phyloP scores from a whole-genome alignment of 2,329 filamentous ascomycete species.

The Cladobotryum protrusum region DNA sequence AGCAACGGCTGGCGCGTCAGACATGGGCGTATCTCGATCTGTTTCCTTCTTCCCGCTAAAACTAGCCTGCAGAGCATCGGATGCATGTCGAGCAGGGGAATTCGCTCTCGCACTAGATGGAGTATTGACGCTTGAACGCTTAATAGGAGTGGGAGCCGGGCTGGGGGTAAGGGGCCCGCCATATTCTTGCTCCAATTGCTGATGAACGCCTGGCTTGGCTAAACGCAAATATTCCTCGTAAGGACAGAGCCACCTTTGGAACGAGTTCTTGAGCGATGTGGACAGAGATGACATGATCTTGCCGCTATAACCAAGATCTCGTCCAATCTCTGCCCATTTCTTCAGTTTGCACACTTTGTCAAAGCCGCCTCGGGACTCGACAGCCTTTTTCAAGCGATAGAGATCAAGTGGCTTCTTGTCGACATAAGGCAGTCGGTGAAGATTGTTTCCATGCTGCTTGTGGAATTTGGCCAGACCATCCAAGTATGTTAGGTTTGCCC shows the following conservation, averaged over 20 bases:
- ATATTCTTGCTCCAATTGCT: conserved; percentile 87
- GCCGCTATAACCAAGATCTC: conserved; percentile 93
- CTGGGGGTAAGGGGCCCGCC: conserved; percentile 84
- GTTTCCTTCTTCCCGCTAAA: conserved; percentile 40
- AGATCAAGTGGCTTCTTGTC: conserved; percentile 96
- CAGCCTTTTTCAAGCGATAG: conserved; percentile 93
- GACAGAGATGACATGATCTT: conserved; percentile 99
- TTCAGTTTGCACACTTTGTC: conserved; percentile 95
- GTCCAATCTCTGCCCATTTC: conserved; percentile 98
- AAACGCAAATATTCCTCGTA: conserved; percentile 91
- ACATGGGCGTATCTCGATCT: conserved; percentile 44
- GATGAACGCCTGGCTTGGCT: conserved; percentile 93
- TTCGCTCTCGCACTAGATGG: conserved; percentile 54
- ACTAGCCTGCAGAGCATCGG: conserved; percentile 46
- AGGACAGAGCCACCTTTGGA: conserved; percentile 91
- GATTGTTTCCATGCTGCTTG: conserved; percentile 89
- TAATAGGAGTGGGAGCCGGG: conserved; percentile 63
- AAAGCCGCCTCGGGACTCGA: conserved; percentile 90
- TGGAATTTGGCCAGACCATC: conserved; percentile 95
- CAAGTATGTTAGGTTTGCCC: conserved; percentile 91
- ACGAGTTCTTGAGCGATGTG: conserved; percentile 96
- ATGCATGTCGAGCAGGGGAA: conserved; percentile 58
- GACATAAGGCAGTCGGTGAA: conserved; percentile 91
- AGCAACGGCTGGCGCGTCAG: conserved; percentile 36
- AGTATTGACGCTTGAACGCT: conserved; percentile 54